Conservation (phyloP, 1,284 basidiomycete species). For the Xerocomus minutiporus region DNA sequence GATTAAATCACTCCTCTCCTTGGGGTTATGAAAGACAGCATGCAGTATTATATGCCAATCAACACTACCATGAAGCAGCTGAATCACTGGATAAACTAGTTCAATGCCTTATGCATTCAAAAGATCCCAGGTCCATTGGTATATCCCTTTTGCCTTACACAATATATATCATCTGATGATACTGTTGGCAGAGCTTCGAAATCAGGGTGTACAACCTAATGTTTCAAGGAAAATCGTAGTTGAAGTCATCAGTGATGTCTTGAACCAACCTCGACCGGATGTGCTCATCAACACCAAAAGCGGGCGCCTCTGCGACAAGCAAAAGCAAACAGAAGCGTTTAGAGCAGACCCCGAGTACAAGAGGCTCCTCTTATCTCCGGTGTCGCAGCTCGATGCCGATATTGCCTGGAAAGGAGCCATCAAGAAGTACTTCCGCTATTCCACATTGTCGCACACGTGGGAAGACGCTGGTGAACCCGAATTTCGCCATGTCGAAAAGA, state of each 20-base stretch:
- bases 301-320: conserved; percentile 3
- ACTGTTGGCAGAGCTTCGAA: background rate
- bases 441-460: conserved; percentile 10
- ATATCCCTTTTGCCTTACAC: background rate
- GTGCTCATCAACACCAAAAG: conserved; percentile 7
- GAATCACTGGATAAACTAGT: conserved; percentile 5
- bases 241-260: background rate
- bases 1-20: background rate
- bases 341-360: conserved; percentile 3
- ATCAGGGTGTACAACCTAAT: background rate
- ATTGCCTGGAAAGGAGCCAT: background rate
- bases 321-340: background rate
- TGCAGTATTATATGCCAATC: background rate
- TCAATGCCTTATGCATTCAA: background rate
- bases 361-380: conserved; percentile 2
- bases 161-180: background rate
- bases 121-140: background rate
- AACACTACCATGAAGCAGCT: conserved; percentile 4
- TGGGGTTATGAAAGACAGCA: conserved; percentile 5
- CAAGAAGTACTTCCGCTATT: conserved; percentile 4
- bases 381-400: background rate
- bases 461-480: conserved; percentile 3
- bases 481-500: conserved; percentile 3
- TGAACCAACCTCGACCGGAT: conserved; percentile 1
- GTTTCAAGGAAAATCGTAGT: background rate